These are phyloP conservation scores for Neurospora sp. DNA, from an alignment of 495 filamentous ascomycete species.

Conservation along the genomic window DNA sequence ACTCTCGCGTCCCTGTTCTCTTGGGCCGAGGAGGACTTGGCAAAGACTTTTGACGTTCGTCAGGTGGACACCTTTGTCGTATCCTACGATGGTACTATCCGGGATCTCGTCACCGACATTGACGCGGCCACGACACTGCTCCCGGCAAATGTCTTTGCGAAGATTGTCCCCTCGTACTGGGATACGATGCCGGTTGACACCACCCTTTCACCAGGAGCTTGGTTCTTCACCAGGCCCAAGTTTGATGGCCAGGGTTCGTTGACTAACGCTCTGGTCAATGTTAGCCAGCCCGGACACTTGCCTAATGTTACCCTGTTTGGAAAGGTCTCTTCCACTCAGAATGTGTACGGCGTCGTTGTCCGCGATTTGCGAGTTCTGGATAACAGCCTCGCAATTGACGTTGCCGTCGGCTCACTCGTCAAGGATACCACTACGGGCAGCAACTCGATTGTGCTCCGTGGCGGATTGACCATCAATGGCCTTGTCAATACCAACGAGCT, in stretches of 20 bases:
- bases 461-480: neutral
- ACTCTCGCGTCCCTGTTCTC: neutral
- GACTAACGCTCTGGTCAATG: neutral
- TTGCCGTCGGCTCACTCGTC: neutral
- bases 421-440: neutral
- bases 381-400: neutral
- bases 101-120: neutral
- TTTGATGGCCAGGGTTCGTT: neutral
- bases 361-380: neutral
- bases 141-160: neutral
- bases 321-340: neutral
- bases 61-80: neutral
- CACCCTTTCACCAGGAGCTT: neutral
- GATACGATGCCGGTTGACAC: neutral
- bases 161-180: neutral
- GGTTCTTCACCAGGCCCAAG: neutral
- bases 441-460: neutral
- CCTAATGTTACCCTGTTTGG: neutral
- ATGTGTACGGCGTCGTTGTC: neutral
- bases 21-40: neutral
- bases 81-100: neutral
- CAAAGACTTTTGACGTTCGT: neutral
- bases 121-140: neutral
- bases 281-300: neutral
- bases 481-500: neutral